Conservation (phyloP, 2,329 filamentous ascomycete species). For the Monilinia vaccinii-corymbosi region DNA sequence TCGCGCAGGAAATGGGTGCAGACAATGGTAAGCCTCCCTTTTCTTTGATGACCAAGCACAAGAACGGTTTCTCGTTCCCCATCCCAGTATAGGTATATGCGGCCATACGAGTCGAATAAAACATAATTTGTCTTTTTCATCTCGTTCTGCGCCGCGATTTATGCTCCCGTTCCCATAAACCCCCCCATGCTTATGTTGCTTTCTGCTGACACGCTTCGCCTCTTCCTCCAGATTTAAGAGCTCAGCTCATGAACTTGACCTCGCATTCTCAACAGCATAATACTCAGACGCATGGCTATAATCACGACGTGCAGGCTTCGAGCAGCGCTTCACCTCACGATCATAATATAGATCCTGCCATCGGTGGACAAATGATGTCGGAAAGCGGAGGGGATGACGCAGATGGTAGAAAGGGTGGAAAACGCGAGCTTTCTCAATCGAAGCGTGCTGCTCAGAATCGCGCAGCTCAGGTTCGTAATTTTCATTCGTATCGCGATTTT, state of each 20-base stretch:
- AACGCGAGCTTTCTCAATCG: conserved; percentile 86
- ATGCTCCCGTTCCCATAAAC: background rate
- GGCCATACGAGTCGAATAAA: conserved; percentile 11
- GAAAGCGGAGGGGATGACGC: conserved; percentile 25
- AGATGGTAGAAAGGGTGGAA: conserved; percentile 62
- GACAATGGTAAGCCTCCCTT: conserved; percentile 21
- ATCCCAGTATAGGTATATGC: conserved; percentile 6
- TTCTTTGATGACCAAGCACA: conserved; percentile 1
- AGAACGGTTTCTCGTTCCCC: conserved; percentile 1
- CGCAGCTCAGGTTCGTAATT: conserved; percentile 76
- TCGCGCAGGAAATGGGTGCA: conserved; percentile 25
- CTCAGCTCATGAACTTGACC: conserved; percentile 28
- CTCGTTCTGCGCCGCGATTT: background rate
- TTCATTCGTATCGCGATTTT: conserved; percentile 3
- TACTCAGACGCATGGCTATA: conserved; percentile 26
- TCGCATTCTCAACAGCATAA: conserved; percentile 13
- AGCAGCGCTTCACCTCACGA: conserved; percentile 28
- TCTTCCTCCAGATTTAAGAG: conserved; percentile 28
- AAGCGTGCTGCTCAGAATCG: conserved; percentile 40
- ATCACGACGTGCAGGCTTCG: conserved; percentile 22
- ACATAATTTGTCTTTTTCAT: background rate
- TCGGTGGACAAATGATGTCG: conserved; percentile 27
- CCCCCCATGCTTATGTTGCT: conserved; percentile 10
- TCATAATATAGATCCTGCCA: conserved; percentile 31
- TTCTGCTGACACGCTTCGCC: conserved; percentile 28